Percentiles rank a stretch among this genome's conserved stretches.
Evolutionary conservation across 2,329 filamentous ascomycete species (phyloP).

Genomic region (Byssothecium circinans): DNA sequence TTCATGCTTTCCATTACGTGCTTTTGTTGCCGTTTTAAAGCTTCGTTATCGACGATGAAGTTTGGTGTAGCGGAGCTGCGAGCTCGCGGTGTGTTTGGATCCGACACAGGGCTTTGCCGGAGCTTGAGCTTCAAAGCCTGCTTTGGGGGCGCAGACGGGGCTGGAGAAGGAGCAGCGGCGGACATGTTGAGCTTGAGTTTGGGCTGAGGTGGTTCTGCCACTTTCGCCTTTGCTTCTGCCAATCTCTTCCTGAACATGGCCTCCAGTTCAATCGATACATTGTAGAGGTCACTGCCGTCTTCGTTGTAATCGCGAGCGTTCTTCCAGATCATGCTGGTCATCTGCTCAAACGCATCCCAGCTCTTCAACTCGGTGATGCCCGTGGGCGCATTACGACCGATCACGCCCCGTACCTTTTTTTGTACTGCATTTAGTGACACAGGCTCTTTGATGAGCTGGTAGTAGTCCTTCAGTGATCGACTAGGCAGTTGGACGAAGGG

Average conservation of each 20-base stretch:
- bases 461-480: slow-evolving; percentile 79
- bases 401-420: slow-evolving; percentile 73
- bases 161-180: slow-evolving; percentile 19
- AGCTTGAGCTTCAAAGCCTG: slow-evolving; percentile 65
- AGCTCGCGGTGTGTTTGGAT: slow-evolving; percentile 44
- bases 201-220: slow-evolving; percentile 71
- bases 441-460: slow-evolving; percentile 78
- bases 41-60: slow-evolving; percentile 58
- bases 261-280: slow-evolving; percentile 77
- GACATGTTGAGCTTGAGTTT: slow-evolving; percentile 81
- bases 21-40: slow-evolving; percentile 55
- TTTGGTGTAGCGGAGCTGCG: slow-evolving; percentile 50
- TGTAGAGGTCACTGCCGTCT: slow-evolving; percentile 82
- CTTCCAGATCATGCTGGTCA: slow-evolving; percentile 78
- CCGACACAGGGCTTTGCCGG: slow-evolving; percentile 44
- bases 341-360: slow-evolving; percentile 81
- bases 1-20: slow-evolving; percentile 55
- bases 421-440: slow-evolving; percentile 76
- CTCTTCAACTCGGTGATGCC: slow-evolving; percentile 71
- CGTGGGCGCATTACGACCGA: slow-evolving; percentile 65
- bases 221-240: slow-evolving; percentile 69
- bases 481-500: slow-evolving; percentile 79
- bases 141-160: slow-evolving; percentile 28
- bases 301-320: slow-evolving; percentile 92
- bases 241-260: slow-evolving; percentile 69